Evolutionary conservation across 148 eudicot species (phyloP), one percentile per base, ranked within the genome.

Genomic region (Drosera capensis): DNA sequence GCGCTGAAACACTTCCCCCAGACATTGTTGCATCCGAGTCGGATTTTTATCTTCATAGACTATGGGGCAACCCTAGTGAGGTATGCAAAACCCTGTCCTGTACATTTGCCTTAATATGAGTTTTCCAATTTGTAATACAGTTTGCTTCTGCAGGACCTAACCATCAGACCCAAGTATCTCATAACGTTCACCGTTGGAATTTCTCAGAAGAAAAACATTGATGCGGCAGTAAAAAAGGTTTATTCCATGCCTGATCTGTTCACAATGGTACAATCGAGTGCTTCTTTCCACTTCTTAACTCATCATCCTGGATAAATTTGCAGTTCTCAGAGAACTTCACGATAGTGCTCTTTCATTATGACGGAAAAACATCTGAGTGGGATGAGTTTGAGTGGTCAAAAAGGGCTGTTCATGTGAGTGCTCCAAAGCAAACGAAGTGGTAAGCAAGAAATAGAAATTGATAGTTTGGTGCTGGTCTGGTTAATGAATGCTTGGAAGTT

Each of bases 1-100:
- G 86, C n/a, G 78, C 90, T 34, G 90, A 80, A 54, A 70, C 47
- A 47, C 60, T 76, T 40, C 80, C 83, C 5, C 90, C 90, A 41
- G 80, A 63, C 28, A 76, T 80, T 30, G 62, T 75, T 55, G 65
- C 55, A 22, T 14, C 81, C 18, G 56, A 67, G 44, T 71, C 81
- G 17, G 77, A 75, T 46, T 54, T 67, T 6, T 71, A 64, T 52
- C 81, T 62, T 23, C 76, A 53, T 49, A 67, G 73, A 61, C 58
- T 75, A 48, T 75, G 65, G 66, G 81, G 81, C 45, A 55, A 46
- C 26, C 77, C 81, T 15, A 67, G 66, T 20, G 75, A 79, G 74
- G 86, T 79, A 63, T 48, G 48, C 51, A 5, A 43, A 49, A n/a
- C 37, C 11, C 11, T 28, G 11, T 11, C 11, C 11, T 28, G 5